These are phyloP conservation scores for Chlamydomonas sp. DNA, from an alignment of 139 green algal genomes.

Conservation along the genomic window DNA sequence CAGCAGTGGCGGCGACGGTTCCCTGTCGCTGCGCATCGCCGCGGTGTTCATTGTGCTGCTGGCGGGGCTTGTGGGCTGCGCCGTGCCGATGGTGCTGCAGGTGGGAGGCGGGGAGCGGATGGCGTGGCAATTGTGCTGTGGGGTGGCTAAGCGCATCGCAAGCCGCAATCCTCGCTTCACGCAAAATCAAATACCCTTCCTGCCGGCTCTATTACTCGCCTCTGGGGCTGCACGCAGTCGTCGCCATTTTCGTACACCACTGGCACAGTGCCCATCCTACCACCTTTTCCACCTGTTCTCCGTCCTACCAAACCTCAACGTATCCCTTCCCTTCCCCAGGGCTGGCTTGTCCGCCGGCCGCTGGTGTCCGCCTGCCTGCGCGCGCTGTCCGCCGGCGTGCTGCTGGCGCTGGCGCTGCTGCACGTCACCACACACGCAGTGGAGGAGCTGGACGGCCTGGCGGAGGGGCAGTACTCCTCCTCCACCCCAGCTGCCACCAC, in stretches of 20 bases:
- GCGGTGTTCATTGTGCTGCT: constrained; percentile 1
- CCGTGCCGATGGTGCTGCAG: background rate
- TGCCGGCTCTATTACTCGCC: no score
- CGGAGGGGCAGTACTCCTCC: background rate
- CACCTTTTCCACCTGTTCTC: no score
- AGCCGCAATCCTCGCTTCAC: no score
- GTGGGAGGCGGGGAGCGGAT: background rate
- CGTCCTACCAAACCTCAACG: no score
- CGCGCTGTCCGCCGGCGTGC: constrained; percentile 13
- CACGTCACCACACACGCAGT: constrained; percentile 46
- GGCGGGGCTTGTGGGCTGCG: background rate
- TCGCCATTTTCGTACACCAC: no score
- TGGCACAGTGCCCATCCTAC: no score
- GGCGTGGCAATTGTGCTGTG: no score
- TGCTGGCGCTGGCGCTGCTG: constrained; percentile 46
- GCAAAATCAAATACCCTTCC: no score
- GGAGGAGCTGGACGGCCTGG: background rate
- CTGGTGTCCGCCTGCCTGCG: background rate
- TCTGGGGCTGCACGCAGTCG: no score
- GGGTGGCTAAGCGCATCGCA: no score
- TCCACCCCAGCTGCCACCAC: background rate
- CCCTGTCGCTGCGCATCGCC: background rate
- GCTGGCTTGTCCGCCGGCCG: background rate
- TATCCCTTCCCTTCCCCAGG: background rate
- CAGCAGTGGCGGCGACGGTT: no score